Evolutionary conservation across 2,329 filamentous ascomycete genomes (phyloP).

Genomic region (Microsporum canis): DNA sequence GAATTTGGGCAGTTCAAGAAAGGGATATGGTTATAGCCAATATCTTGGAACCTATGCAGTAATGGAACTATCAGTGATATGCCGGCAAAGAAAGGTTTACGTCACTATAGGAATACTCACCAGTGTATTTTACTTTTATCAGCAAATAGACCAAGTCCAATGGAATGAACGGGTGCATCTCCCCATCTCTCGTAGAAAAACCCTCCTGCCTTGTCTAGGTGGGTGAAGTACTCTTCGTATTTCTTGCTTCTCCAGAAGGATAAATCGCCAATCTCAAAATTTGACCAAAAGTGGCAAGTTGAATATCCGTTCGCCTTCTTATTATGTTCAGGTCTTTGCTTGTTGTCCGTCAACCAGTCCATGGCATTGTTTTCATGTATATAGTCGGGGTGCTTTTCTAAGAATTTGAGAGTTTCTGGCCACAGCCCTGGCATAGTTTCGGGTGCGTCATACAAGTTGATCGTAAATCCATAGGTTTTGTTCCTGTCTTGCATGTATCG

Average conservation of each 20-base stretch:
- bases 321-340: constrained; percentile 67
- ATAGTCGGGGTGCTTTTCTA: constrained; percentile 72
- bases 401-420: constrained; percentile 90
- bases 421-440: constrained; percentile 77
- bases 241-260: constrained; percentile 80
- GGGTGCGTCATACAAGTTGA: constrained; percentile 89
- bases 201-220: constrained; percentile 83
- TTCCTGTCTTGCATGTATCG: constrained; percentile 96
- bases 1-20: constrained; percentile 99
- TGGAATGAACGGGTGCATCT: constrained; percentile 91
- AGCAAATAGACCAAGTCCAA: constrained; percentile 84
- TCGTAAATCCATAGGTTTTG: constrained; percentile 98
- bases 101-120: constrained; percentile 41
- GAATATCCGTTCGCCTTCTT: constrained; percentile 80
- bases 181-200: constrained; percentile 99
- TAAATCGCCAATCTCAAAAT: constrained; percentile 94
- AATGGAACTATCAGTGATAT: neutral
- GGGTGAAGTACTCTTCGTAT: constrained; percentile 93
- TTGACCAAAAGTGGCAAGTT: constrained; percentile 98
- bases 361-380: constrained; percentile 75
- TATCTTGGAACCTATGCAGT: constrained; percentile 79
- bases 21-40: constrained; percentile 95
- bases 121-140: constrained; percentile 86
- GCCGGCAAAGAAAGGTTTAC: neutral
- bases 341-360: constrained; percentile 72